Evolutionary conservation across 345 rosid genomes (phyloP).

Genomic region (Lepidium sativum): DNA sequence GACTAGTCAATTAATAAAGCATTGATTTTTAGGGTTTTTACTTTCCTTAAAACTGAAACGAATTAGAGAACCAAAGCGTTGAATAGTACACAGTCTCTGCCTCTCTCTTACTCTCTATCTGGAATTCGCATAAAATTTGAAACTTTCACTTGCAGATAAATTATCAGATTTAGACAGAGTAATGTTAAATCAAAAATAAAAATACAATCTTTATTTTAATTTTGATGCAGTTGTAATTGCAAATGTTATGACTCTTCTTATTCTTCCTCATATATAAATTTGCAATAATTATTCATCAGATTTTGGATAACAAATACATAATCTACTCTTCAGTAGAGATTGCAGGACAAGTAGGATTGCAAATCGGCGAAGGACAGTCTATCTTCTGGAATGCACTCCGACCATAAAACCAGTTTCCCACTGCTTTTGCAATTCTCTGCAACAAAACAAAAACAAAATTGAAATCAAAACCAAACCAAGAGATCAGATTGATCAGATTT

Average conservation of each 20-base stretch:
- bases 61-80: neutral
- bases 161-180: neutral
- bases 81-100: neutral
- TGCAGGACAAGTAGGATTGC: slow-evolving; percentile 73
- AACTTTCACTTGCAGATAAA: neutral
- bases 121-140: neutral
- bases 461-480: neutral
- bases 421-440: slow-evolving; percentile 71
- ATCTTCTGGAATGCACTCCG: slow-evolving; percentile 54
- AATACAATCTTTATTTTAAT: neutral
- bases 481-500: neutral
- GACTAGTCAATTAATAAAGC: neutral
- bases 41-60: neutral
- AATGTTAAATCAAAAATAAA: neutral
- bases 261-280: neutral
- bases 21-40: neutral
- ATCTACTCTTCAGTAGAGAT: slow-evolving; percentile 25
- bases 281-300: neutral
- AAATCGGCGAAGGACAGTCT: slow-evolving; percentile 73
- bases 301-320: neutral
- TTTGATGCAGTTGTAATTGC: neutral
- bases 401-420: slow-evolving; percentile 78
- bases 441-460: neutral
- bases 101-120: neutral
- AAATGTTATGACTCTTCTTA: neutral